A percentile compares a stretch with the other conserved stretches of the same genome.
phyloP scores from a whole-genome alignment of 2,329 filamentous ascomycete species.

The Apiospora pterosperma region DNA sequence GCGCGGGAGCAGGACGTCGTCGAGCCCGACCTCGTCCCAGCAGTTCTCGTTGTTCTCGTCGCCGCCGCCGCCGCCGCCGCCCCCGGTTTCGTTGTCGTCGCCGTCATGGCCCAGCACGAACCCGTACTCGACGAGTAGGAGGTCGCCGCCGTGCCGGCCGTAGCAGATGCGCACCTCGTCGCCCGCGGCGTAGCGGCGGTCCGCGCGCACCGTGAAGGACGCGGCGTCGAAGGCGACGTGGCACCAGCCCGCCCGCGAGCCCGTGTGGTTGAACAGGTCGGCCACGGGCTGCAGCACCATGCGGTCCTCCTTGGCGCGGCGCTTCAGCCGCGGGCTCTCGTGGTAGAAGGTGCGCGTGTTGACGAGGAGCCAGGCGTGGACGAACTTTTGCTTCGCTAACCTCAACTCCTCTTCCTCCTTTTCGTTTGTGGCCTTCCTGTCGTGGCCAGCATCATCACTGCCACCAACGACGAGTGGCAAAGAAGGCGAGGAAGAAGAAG shows the following conservation, averaged over 20 bases:
- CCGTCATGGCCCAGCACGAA: constrained; percentile 44
- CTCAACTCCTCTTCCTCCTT: neutral
- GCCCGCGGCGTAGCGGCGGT: constrained; percentile 46
- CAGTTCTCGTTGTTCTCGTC: constrained; percentile 43
- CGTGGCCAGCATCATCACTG: neutral
- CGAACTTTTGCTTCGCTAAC: constrained; percentile 34
- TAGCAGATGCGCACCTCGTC: constrained; percentile 70
- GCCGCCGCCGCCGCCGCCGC: constrained; percentile 48
- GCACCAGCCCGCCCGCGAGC: constrained; percentile 39
- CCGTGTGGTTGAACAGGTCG: constrained; percentile 65
- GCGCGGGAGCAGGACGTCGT: constrained; percentile 41
- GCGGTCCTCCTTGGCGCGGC: constrained; percentile 50
- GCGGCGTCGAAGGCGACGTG: constrained; percentile 45
- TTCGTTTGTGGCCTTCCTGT: neutral
- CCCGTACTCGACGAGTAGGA: constrained; percentile 66
- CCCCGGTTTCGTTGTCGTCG: constrained; percentile 41
- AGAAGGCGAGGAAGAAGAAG: neutral
- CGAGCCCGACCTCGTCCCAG: constrained; percentile 49
- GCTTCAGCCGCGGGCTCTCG: constrained; percentile 40
- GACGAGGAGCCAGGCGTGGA: constrained; percentile 56
- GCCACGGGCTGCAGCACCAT: constrained; percentile 70
- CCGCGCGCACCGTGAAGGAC: constrained; percentile 54
- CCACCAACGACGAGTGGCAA: neutral
- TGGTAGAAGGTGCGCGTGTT: constrained; percentile 64
- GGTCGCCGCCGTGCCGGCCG: constrained; percentile 68